These are phyloP conservation scores for Leccinum solheimii DNA, from an alignment of 1,284 basidiomycete genomes.

Conservation along the genomic window DNA sequence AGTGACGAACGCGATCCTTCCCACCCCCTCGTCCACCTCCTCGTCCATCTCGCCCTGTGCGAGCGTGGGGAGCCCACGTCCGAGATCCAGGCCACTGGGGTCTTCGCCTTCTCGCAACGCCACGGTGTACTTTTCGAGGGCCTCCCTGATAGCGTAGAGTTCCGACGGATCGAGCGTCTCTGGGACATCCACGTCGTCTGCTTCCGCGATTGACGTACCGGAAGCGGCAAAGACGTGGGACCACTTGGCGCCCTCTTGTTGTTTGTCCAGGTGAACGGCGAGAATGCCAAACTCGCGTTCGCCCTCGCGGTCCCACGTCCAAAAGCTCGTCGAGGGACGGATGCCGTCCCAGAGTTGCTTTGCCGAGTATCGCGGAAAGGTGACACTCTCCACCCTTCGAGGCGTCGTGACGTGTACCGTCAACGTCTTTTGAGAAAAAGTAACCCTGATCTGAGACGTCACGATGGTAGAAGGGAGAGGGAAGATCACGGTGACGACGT, in stretches of 20 bases:
- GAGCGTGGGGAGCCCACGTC: slow-evolving; percentile 69
- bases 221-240: slow-evolving; percentile 70
- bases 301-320: slow-evolving; percentile 84
- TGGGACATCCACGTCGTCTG: slow-evolving; percentile 71
- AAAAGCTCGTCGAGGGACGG: slow-evolving; percentile 70
- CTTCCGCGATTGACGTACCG: slow-evolving; percentile 35
- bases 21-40: slow-evolving; percentile 73
- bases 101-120: slow-evolving; percentile 59
- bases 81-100: slow-evolving; percentile 56
- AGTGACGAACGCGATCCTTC: slow-evolving; percentile 57
- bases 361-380: slow-evolving; percentile 60
- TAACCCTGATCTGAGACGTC: slow-evolving; percentile 64
- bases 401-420: slow-evolving; percentile 59
- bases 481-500: slow-evolving; percentile 81
- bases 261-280: slow-evolving; percentile 84
- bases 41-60: slow-evolving; percentile 83
- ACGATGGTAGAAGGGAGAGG: slow-evolving; percentile 71
- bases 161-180: slow-evolving; percentile 89
- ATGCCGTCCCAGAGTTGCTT: slow-evolving; percentile 78
- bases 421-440: slow-evolving; percentile 65
- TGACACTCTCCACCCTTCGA: slow-evolving; percentile 32
- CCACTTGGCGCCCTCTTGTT: slow-evolving; percentile 81
- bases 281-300: slow-evolving; percentile 67
- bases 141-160: slow-evolving; percentile 74
- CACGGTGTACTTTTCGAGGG: slow-evolving; percentile 82